Conservation (phyloP, 345 rosid genomes). For the sweet orange (Citrus sinensis) region DVS_A1.0 CM039162.1:19728501-19729000, state of each 20-base stretch:
- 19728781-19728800: slow-evolving; percentile 78
- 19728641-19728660: not conserved
- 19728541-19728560: too few relatives aligned
- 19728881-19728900: slow-evolving; percentile 41
- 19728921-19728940: not conserved
- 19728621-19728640: not conserved
- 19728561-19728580: too few relatives aligned
- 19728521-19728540: slow-evolving; percentile 1
- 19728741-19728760: slow-evolving; percentile 65
- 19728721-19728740: slow-evolving; percentile 74
- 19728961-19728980: not conserved
- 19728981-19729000: not conserved
- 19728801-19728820: slow-evolving; percentile 49
- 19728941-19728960: not conserved
- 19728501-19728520: slow-evolving; percentile 88
- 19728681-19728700: slow-evolving; percentile 77
- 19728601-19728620: not conserved
- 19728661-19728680: not conserved
- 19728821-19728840: slow-evolving; percentile 70
- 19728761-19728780: slow-evolving; percentile 80
- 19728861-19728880: slow-evolving; percentile 69
- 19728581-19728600: too few relatives aligned
- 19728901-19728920: not conserved
- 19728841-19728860: slow-evolving; percentile 56
- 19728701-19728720: slow-evolving; percentile 69